Evolutionary conservation across 345 rosid species (phyloP), one percentile per base, ranked within the genome.

Genomic region (Salix udensis): DNA sequence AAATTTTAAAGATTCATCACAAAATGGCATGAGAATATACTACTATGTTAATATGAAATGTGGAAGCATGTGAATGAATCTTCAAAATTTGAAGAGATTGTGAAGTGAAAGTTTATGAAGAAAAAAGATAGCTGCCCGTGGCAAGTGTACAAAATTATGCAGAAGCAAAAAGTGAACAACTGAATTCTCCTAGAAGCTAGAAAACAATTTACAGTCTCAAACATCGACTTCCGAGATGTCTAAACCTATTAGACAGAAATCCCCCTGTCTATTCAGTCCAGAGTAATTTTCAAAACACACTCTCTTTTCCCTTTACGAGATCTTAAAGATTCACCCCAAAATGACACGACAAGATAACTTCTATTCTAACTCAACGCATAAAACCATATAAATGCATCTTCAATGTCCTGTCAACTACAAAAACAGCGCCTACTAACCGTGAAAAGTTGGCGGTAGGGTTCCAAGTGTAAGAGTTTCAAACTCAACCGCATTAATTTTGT

Each of bases 401-500:
- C 58, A 60, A 50, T 4, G 21, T 39, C 19, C 37, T 21, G 48
- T 21, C 24, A 76, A 36, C 71, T 48, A 36, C 15, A n/a, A 23
- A 58, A 40, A 9, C 2, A 21, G 16, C 36, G 42, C 40, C n/a
- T 31, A 31, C 83, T 78, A 64, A 94, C 98, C 99, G 72, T 90
- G 93, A 69, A 96, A 91, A 36, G 98, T 90, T 60, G 96, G 99
- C 12, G 99, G 99, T 21, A 96, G 78, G 65, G 97, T 83, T 53
- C 99, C 99, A 3, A 96, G 83, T 1, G 99, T 92, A 76, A 96
- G 96, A 62, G 82, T 83, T 81, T 92, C 91, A 77, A 96, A 93
- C 75, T 91, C 94, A 70, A 93, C 96, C 11, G 99, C 87, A 24
- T 96, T 98, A 39, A 96, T 96, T 77, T 92, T 93, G 84, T 91